phyloP scores from a whole-genome alignment of 768 basidiomycete species.

The Suillus lakei region DNA sequence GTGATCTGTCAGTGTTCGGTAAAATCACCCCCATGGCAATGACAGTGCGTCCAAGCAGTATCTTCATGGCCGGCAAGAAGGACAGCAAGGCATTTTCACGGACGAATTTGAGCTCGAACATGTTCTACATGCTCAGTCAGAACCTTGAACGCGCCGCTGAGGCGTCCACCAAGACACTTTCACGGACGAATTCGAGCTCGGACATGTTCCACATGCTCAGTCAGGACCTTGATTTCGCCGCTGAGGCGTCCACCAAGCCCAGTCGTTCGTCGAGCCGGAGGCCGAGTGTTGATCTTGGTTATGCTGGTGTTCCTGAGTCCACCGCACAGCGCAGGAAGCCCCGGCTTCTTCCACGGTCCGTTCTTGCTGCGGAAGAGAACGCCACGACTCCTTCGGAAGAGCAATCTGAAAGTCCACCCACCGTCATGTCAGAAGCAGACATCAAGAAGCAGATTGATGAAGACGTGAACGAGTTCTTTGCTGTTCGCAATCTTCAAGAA shows the following conservation, averaged over 20 bases:
- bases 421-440: slow-evolving; percentile 65
- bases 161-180: slow-evolving; percentile 59
- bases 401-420: slow-evolving; percentile 45
- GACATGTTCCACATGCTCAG: slow-evolving; percentile 91
- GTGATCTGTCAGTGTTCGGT: slow-evolving; percentile 87
- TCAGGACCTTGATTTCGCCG: slow-evolving; percentile 58
- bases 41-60: slow-evolving; percentile 84
- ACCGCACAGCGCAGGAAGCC: slow-evolving; percentile 67
- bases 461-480: slow-evolving; percentile 87
- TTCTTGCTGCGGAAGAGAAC: slow-evolving; percentile 55
- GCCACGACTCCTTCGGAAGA: slow-evolving; percentile 53
- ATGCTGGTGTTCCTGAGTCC: slow-evolving; percentile 50
- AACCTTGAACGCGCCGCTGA: slow-evolving; percentile 61
- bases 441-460: slow-evolving; percentile 79
- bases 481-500: slow-evolving; percentile 82
- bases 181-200: slow-evolving; percentile 73
- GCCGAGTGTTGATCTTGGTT: slow-evolving; percentile 53
- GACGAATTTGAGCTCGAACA: slow-evolving; percentile 79
- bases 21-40: slow-evolving; percentile 84
- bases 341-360: slow-evolving; percentile 79
- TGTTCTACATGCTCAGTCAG: slow-evolving; percentile 85
- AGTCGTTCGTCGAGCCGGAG: slow-evolving; percentile 54
- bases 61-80: slow-evolving; percentile 75
- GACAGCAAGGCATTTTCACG: slow-evolving; percentile 73
- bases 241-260: slow-evolving; percentile 58